Conservation (phyloP, 1,284 basidiomycete species). For the Moesziomyces sp. region DNA sequence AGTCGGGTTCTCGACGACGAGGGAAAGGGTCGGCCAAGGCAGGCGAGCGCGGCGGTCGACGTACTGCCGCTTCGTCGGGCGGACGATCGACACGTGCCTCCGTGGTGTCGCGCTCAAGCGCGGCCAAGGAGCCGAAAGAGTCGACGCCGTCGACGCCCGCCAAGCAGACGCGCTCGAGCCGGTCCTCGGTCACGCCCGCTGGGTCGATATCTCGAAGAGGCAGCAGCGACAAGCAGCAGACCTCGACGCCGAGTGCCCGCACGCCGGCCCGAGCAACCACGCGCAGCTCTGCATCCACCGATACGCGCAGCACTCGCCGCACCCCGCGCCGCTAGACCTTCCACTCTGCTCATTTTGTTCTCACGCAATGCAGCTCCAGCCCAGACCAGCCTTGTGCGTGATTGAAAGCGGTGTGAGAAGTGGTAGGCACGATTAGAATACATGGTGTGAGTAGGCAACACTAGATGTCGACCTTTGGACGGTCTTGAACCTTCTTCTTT, state of each 20-base stretch:
- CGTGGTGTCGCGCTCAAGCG: slow-evolving; percentile 38
- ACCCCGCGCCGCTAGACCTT: slow-evolving; percentile 34
- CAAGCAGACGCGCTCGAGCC: slow-evolving; percentile 37
- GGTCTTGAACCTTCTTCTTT: slow-evolving; percentile 75
- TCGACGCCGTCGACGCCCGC: slow-evolving; percentile 24
- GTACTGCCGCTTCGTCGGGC: slow-evolving; percentile 6
- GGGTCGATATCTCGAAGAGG: slow-evolving; percentile 22
- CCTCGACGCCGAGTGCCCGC: slow-evolving; percentile 26
- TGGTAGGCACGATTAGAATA: slow-evolving; percentile 6
- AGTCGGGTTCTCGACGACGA: slow-evolving; percentile 10
- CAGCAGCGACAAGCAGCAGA: slow-evolving; percentile 28
- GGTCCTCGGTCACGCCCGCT: slow-evolving; percentile 19
- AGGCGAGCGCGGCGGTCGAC: slow-evolving; percentile 5
- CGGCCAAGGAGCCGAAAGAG: slow-evolving; percentile 27
- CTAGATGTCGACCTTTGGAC: slow-evolving; percentile 33
- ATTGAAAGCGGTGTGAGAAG: neutral
- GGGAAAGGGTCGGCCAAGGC: slow-evolving; percentile 16
- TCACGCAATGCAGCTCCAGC: neutral
- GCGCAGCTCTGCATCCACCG: slow-evolving; percentile 31
- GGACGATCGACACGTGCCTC: slow-evolving; percentile 31
- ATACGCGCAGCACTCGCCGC: slow-evolving; percentile 30
- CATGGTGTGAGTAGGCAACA: neutral
- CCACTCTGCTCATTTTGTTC: neutral
- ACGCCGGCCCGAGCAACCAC: slow-evolving; percentile 30
- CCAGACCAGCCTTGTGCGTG: neutral